These are phyloP conservation scores for Solanum pimpinellifolium DNA, from an alignment of 257 asterid genomes.

Conservation along the genomic window DNA sequence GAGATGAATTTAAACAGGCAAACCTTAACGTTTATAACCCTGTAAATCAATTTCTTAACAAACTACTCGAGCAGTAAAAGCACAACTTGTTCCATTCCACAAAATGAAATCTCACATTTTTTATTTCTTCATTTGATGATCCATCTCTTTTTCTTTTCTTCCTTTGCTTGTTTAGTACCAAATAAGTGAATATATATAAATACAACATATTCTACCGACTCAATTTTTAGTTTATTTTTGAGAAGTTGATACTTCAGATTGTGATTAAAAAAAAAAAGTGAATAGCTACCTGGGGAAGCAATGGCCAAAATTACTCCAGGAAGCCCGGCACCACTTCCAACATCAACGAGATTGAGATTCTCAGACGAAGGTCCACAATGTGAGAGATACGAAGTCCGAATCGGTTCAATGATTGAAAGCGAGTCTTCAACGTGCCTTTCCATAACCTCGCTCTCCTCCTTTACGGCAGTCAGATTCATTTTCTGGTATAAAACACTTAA, in stretches of 20 bases:
- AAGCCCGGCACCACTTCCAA: slow-evolving; percentile 95
- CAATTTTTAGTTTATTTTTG: neutral
- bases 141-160: neutral
- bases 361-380: slow-evolving; percentile 51
- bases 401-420: slow-evolving; percentile 56
- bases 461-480: slow-evolving; percentile 86
- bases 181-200: neutral
- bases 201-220: neutral
- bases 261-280: neutral
- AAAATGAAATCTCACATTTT: neutral
- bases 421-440: slow-evolving; percentile 92
- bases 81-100: neutral
- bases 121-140: neutral
- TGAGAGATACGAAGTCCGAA: slow-evolving; percentile 34
- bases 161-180: neutral
- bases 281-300: slow-evolving; percentile 61
- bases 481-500: slow-evolving; percentile 31
- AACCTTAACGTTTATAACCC: neutral
- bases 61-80: neutral
- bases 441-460: slow-evolving; percentile 72
- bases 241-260: neutral
- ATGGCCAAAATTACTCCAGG: slow-evolving; percentile 85
- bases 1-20: neutral
- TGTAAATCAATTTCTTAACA: neutral
- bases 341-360: slow-evolving; percentile 62